These are phyloP conservation scores for Kodamaea hsintzibuensis DNA, from an alignment of 805 yeast species.

Conservation along the genomic window DNA sequence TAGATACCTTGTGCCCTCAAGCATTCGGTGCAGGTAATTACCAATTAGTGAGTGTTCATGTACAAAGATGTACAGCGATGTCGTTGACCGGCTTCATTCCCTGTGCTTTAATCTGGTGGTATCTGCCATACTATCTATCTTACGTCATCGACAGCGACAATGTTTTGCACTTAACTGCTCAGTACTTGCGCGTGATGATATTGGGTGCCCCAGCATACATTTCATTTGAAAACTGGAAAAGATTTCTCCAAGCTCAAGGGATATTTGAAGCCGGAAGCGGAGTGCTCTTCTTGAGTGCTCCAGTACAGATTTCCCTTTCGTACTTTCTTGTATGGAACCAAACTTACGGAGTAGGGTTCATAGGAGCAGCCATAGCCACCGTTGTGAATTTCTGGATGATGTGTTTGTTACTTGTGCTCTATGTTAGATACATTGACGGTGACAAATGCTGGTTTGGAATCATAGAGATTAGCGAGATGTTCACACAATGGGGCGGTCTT, in stretches of 20 bases:
- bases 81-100: slow-evolving; percentile 38
- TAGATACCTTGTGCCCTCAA: slow-evolving; percentile 47
- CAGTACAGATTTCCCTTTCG: slow-evolving; percentile 40
- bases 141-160: slow-evolving; percentile 33
- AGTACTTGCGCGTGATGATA: slow-evolving; percentile 35
- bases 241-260: slow-evolving; percentile 48
- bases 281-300: slow-evolving; percentile 41
- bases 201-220: slow-evolving; percentile 46
- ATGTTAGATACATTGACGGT: slow-evolving; percentile 53
- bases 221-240: slow-evolving; percentile 41
- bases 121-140: slow-evolving; percentile 27
- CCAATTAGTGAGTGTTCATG: slow-evolving; percentile 36
- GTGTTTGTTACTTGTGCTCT: slow-evolving; percentile 35
- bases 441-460: slow-evolving; percentile 69
- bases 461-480: slow-evolving; percentile 35
- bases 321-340: slow-evolving; percentile 46
- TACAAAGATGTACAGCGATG: slow-evolving; percentile 39
- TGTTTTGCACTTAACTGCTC: slow-evolving; percentile 35
- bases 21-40: slow-evolving; percentile 46
- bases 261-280: slow-evolving; percentile 50
- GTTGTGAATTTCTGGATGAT: slow-evolving; percentile 44
- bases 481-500: slow-evolving; percentile 37
- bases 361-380: slow-evolving; percentile 46
- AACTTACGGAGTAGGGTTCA: slow-evolving; percentile 39
- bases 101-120: slow-evolving; percentile 44